Evolutionary conservation across 1,284 basidiomycete genomes (phyloP).

Genomic region (Gymnopus androsaceus): DNA sequence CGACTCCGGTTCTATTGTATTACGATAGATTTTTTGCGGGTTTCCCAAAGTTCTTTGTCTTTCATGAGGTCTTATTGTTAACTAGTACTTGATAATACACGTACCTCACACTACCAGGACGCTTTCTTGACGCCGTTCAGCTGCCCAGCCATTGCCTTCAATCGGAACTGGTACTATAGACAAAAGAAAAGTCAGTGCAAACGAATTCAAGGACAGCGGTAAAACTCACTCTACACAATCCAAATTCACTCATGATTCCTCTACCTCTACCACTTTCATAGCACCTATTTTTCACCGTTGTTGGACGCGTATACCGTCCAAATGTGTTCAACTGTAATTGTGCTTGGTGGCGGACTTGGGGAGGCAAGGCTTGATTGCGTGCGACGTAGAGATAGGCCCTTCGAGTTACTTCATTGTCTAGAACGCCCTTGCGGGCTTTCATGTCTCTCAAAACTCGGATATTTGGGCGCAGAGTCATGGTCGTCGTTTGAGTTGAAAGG

Average conservation of each 20-base stretch:
- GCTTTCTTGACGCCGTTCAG: slow-evolving; percentile 88
- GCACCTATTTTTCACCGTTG: slow-evolving; percentile 88
- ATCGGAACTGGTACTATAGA: slow-evolving; percentile 84
- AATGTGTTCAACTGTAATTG: slow-evolving; percentile 92
- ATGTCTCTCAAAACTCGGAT: slow-evolving; percentile 75
- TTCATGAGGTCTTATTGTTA: too few species aligned
- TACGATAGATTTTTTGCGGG: too few species aligned
- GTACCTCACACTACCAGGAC: slow-evolving; percentile 66
- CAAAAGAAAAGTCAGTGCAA: slow-evolving; percentile 5
- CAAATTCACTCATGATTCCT: slow-evolving; percentile 89
- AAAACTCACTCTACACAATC: slow-evolving; percentile 75
- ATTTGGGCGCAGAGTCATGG: slow-evolving; percentile 32
- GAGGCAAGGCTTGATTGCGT: slow-evolving; percentile 81
- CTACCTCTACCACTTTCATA: slow-evolving; percentile 81
- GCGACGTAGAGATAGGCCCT: slow-evolving; percentile 90
- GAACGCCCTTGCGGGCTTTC: slow-evolving; percentile 71
- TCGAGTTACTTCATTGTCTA: slow-evolving; percentile 77
- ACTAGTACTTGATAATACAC: neutral
- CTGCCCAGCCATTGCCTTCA: slow-evolving; percentile 78
- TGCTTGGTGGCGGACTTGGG: slow-evolving; percentile 92
- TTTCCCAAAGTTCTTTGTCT: too few species aligned
- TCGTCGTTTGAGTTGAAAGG: too few species aligned
- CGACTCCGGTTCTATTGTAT: too few species aligned
- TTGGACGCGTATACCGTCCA: slow-evolving; percentile 78
- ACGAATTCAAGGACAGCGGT: neutral